Base-by-base conservation (phyloP, 495 filamentous ascomycete species). In the Terfezia claveryi region DNA sequence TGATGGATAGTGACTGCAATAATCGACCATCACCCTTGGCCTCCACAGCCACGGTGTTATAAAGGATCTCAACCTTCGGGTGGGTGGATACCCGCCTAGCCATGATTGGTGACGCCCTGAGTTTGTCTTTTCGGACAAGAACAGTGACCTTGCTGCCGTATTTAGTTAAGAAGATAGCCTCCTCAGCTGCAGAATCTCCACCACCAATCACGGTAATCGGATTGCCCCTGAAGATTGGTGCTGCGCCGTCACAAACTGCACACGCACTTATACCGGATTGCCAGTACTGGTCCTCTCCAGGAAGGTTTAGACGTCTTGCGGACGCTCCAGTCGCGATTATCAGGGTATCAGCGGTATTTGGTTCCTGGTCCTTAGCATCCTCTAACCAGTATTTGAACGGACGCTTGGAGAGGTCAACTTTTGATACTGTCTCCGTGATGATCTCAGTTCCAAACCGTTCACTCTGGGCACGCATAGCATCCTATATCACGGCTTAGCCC, bases 301-400 rank as follows among this genome's bases (percentile, higher is more conserved):
- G 73, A 10, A 99, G 76, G 63, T 80, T 72, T 23, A 96, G 69
- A 55, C 92, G 74, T 54, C 82, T 74, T 49, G 91, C 91, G 44
- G 88, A 93, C 53, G 91, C 91, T 58, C 91, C 91, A 2, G 91
- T 99, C 14, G 91, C 91, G 50, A 99, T 82, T 70, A 99, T 94
- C 50, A 99, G 68, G 27, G 85, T 73, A 63, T 94, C 86, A 49
- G 92, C 84, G 9, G 92, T 96, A 69, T 82, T 76, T 36, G 74
- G 73, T 54, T 77, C 77, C 61, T 77, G 74, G 52, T 86, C 84
- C 64, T 85, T 84, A 38, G 70, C 70, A 72, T 85, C 86, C 65
- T 93, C 86, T 23, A 78, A 73, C 80, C 85, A 85, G 74, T 87
- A 86, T 71, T 83, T 87, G 76, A 95, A 99, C 36, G 91, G 91